A percentile compares a stretch with the other conserved stretches of the same genome.
Conservation (phyloP, 108 stramenopile genomes). For the Epithemia pelagica region DNA sequence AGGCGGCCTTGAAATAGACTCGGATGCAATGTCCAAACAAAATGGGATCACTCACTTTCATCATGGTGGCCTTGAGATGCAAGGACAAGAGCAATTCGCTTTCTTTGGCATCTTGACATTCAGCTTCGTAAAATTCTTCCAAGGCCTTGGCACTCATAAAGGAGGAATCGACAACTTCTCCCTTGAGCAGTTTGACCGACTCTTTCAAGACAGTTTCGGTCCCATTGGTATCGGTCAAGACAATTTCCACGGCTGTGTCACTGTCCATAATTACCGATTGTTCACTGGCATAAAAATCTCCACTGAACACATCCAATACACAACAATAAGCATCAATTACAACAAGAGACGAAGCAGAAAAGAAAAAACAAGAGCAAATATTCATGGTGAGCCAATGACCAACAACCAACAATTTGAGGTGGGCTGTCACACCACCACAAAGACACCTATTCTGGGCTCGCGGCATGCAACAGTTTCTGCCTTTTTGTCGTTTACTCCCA, state of each 20-base stretch:
- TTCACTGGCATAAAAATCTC: constrained; percentile 86
- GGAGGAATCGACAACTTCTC: constrained; percentile 85
- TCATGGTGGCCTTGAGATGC: constrained; percentile 95
- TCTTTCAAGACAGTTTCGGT: constrained; percentile 65
- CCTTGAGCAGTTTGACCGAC: constrained; percentile 46
- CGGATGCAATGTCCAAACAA: constrained; percentile 89
- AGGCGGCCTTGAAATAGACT: constrained; percentile 83
- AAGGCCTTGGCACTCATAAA: constrained; percentile 61
- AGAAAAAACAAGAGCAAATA: too few relatives aligned
- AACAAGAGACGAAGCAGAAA: too few relatives aligned
- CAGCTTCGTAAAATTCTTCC: constrained; percentile 58
- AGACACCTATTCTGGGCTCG: too few relatives aligned
- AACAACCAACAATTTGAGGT: too few relatives aligned
- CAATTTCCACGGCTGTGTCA: constrained; percentile 60
- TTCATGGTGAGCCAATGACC: too few relatives aligned
- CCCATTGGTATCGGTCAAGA: constrained; percentile 55
- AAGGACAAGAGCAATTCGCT: constrained; percentile 66
- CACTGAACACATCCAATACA: too few relatives aligned
- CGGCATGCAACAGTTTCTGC: too few relatives aligned
- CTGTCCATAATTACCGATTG: constrained; percentile 55
- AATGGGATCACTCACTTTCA: constrained; percentile 93
- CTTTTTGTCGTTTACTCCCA: too few relatives aligned
- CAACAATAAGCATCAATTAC: too few relatives aligned
- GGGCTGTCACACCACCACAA: too few relatives aligned
- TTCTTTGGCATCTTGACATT: constrained; percentile 85